Evolutionary conservation across 345 rosid species (phyloP).

Genomic region (Eucalyptus regnans): DNA sequence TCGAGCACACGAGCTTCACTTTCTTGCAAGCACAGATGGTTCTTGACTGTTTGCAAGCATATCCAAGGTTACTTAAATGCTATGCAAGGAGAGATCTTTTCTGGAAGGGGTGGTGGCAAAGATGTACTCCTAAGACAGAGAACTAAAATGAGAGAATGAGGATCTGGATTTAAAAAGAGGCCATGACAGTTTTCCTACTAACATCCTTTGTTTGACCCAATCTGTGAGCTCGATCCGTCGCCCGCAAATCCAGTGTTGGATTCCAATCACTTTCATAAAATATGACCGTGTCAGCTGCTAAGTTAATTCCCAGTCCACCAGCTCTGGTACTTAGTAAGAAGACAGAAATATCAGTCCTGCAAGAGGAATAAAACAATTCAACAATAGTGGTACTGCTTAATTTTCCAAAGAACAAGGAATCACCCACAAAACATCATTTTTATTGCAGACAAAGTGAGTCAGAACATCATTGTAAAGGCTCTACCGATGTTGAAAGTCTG

Average conservation of each 20-base stretch:
- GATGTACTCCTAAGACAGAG: background rate
- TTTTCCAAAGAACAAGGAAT: background rate
- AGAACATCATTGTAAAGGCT: background rate
- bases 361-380: background rate
- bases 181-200: background rate
- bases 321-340: constrained; percentile 99
- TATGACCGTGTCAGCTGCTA: constrained; percentile 95
- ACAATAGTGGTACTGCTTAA: background rate
- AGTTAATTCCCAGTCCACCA: constrained; percentile 95
- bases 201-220: constrained; percentile 98
- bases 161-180: background rate
- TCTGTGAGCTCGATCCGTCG: constrained; percentile 98
- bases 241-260: constrained; percentile 97
- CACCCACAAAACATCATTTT: background rate
- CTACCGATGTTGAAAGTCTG: constrained; percentile 90
- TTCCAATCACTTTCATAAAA: constrained; percentile 99
- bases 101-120: background rate
- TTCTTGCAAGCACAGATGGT: background rate
- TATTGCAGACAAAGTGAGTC: background rate
- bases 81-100: background rate
- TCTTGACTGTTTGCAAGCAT: background rate
- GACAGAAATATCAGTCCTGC: constrained; percentile 94
- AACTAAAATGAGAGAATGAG: background rate
- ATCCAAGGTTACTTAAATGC: background rate
- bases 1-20: too few relatives aligned